phyloP scores from a whole-genome alignment of 345 rosid genomes.

The Rhodamnia argentea region DNA sequence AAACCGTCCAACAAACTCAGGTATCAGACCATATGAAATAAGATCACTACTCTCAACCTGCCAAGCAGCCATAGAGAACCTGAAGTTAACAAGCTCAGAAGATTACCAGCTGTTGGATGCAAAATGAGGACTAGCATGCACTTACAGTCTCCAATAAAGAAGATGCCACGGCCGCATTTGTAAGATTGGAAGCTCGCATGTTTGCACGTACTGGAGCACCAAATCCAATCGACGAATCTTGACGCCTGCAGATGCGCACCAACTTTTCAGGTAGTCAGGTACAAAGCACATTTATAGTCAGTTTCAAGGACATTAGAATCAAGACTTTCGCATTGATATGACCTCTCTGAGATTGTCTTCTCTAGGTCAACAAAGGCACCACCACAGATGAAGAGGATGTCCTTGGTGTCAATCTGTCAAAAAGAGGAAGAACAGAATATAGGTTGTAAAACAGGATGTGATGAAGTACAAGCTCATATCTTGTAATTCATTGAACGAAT shows the following conservation, averaged over 20 bases:
- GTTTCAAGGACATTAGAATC: not conserved
- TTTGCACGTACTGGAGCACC: constrained; percentile 97
- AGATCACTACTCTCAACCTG: constrained; percentile 99
- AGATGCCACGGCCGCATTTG: constrained; percentile 68
- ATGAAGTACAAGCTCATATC: not conserved
- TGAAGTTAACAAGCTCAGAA: not conserved
- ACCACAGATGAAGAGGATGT: constrained; percentile 96
- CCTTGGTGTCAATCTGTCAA: constrained; percentile 91
- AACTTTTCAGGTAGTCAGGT: not conserved
- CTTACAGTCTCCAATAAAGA: constrained; percentile 89
- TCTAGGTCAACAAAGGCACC: constrained; percentile 97
- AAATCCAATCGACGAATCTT: constrained; percentile 98
- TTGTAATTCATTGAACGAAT: not conserved
- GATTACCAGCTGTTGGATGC: not conserved
- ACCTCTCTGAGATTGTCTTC: constrained; percentile 99
- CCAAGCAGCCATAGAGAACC: constrained; percentile 1
- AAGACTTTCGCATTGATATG: not conserved
- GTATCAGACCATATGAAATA: constrained; percentile 88
- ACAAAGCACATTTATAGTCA: not conserved
- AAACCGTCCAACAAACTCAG: constrained; percentile 98
- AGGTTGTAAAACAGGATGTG: not conserved
- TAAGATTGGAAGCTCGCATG: constrained; percentile 78
- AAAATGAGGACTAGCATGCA: not conserved
- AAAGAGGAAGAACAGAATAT: not conserved
- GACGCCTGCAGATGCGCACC: constrained; percentile 42